These are phyloP conservation scores for Rutstroemia sp. DNA, from an alignment of 2,329 filamentous ascomycete species.

Conservation along the genomic window DNA sequence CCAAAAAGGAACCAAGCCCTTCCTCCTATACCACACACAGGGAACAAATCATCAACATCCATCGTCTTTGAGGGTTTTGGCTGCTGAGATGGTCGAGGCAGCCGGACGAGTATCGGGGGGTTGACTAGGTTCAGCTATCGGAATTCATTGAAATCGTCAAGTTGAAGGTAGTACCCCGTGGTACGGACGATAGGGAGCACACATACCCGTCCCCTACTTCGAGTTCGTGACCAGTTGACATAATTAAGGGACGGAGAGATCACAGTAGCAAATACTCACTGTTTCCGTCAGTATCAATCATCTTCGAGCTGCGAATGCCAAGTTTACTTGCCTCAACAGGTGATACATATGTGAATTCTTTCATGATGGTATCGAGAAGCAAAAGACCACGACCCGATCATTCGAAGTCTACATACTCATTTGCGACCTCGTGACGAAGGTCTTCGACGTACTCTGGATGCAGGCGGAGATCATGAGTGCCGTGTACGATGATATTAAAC, in stretches of 20 bases:
- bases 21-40: conserved; percentile 5
- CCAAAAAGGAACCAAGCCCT: background rate
- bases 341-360: background rate
- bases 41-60: background rate
- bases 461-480: background rate
- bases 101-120: background rate
- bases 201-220: background rate
- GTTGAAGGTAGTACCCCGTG: background rate
- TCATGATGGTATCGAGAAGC: background rate
- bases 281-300: background rate
- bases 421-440: background rate
- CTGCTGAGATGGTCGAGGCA: background rate
- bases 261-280: background rate
- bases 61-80: background rate
- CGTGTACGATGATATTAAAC: background rate
- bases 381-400: background rate
- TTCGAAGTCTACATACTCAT: background rate
- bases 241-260: background rate
- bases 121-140: background rate
- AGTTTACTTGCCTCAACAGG: background rate
- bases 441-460: background rate
- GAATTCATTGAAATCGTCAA: conserved; percentile 1
- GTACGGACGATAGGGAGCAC: background rate
- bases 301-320: background rate
- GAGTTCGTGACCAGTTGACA: conserved; percentile 1